Evolutionary conservation across 306 rosid species (phyloP).

Genomic region (Vigna trinervia): DNA sequence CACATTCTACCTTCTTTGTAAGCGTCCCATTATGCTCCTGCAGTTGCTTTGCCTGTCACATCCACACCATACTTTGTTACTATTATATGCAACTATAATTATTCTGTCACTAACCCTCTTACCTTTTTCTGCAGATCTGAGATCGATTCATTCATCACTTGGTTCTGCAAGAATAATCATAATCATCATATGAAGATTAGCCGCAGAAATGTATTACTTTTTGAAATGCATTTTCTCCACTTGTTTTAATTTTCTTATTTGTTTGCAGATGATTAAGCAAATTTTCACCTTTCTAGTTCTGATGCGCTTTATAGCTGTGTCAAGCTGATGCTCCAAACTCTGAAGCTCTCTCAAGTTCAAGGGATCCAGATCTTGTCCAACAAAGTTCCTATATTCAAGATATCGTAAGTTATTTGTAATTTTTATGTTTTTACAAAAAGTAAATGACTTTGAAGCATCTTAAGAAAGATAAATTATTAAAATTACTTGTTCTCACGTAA

Average conservation of each 20-base stretch:
- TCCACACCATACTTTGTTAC: neutral
- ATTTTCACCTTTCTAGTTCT: constrained; percentile 71
- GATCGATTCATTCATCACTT: constrained; percentile 65
- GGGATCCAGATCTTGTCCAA: constrained; percentile 69
- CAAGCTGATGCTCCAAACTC: constrained; percentile 78
- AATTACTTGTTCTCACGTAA: neutral
- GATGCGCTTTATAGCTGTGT: constrained; percentile 72
- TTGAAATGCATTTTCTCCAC: neutral
- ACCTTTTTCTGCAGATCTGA: constrained; percentile 80
- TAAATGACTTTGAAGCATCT: neutral
- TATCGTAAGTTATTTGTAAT: neutral
- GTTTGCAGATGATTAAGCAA: neutral
- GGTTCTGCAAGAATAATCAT: constrained; percentile 60
- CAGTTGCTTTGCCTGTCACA: constrained; percentile 68
- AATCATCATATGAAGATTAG: neutral
- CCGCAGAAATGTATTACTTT: neutral
- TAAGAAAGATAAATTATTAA: neutral
- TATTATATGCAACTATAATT: no score
- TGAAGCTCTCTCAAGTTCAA: constrained; percentile 77
- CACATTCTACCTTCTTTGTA: constrained; percentile 62
- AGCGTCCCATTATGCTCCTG: constrained; percentile 61
- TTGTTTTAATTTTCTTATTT: neutral
- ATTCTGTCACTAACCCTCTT: neutral
- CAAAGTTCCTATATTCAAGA: constrained; percentile 54
- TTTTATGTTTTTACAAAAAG: neutral